Conservation (phyloP, 73 alveolate species). For the Paramecium biaurelia region DNA sequence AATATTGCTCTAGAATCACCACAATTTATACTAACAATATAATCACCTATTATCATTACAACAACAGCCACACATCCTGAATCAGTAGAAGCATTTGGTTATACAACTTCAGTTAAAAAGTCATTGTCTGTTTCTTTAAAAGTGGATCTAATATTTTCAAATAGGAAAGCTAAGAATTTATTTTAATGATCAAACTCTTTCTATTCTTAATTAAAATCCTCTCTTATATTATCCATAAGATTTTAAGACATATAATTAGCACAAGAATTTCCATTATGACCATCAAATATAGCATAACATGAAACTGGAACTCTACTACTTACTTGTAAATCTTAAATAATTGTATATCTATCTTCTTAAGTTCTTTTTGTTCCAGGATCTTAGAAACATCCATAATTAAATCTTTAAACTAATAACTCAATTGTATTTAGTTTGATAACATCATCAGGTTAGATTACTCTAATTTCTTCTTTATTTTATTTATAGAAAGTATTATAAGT, state of each 20-base stretch:
- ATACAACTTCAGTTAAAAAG: conserved; percentile 20
- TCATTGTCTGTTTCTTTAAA: conserved; percentile 40
- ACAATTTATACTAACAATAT: conserved; percentile 85
- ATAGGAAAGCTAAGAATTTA: not conserved
- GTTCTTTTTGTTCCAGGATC: conserved; percentile 58
- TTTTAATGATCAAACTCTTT: not conserved
- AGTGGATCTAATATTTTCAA: not conserved
- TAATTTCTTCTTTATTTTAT: conserved; percentile 9
- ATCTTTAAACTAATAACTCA: conserved; percentile 54
- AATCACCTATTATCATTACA: conserved; percentile 72
- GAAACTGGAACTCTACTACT: conserved; percentile 68
- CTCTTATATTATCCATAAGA: conserved; percentile 65
- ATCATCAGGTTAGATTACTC: conserved; percentile 52
- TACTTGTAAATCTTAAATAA: conserved; percentile 47
- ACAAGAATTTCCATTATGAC: conserved; percentile 80
- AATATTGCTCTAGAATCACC: conserved; percentile 95
- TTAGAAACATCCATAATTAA: conserved; percentile 34
- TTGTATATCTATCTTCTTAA: conserved; percentile 50
- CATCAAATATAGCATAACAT: conserved; percentile 82
- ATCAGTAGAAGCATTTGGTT: not conserved
- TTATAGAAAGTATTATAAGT: not conserved
- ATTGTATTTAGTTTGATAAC: not conserved
- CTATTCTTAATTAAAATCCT: conserved; percentile 7
- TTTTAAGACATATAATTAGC: conserved; percentile 68
- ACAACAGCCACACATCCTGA: conserved; percentile 80